Evolutionary conservation across 495 filamentous ascomycete genomes (phyloP), one percentile per base, ranked within the genome.

Genomic region (Podospora tetraspora): DNA sequence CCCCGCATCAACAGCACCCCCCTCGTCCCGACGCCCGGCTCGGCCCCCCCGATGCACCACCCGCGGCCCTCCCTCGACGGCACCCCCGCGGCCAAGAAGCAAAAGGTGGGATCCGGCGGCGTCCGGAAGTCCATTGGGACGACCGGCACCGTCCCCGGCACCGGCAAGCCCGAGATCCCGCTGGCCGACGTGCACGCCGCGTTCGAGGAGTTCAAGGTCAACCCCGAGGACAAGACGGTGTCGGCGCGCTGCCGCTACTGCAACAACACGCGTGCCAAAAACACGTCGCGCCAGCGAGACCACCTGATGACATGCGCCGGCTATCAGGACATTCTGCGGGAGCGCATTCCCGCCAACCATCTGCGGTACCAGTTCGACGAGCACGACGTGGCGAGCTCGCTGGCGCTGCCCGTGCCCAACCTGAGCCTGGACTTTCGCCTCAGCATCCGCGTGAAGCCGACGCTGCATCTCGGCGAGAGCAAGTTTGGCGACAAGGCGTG

Each of bases 201-300:
- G 27, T 77, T 77, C 27, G 74, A 64, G 3, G 75, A 77, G 69
- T 76, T 74, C 64, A 68, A 69, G 19, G 70, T 66, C n/a, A 77
- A 76, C 43, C 70, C 71, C 2, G 72, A 70, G 23, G 75, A 76
- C 64, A 77, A 77, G 67, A 73, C 71, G 58, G 11, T 75, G 56
- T 71, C 69, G 16, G 75, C 68, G 10, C 34, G 70, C 0, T 77
- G 75, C 64, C 66, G 43, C 2, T 72, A 73, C 62, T 77, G 75
- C 70, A 62, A 62, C 60, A 70, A 77, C 57, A 65, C 71, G 21
- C 72, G 75, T 0, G 75, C 75, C 1, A 77, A 77, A 65, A 77
- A 77, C 61, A 77, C 74, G 11, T 77, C 75, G 6, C 62, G 75
- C 29, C 75, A 77, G 68, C 67, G 75, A 11, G 75, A 77, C 56